Base-by-base conservation (phyloP, 2,329 filamentous ascomycete species). In the Metarhizium robertsii region DNA sequence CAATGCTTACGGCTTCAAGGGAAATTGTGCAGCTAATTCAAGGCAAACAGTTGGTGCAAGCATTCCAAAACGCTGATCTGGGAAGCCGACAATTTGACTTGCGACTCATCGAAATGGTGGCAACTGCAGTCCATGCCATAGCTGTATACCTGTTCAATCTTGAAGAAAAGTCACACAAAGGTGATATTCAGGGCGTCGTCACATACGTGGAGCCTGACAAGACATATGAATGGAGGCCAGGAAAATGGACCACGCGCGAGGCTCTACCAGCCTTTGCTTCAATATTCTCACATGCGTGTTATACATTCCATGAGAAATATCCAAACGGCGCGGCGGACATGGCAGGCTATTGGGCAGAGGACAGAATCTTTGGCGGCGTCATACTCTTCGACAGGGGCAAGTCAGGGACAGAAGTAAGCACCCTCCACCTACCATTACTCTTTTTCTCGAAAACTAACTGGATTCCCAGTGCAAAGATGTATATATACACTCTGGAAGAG, bases 321-420 rank as follows among this genome's bases (percentile, higher is more conserved):
- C 60, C 62, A 6, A 53, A 57, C 47, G 61, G 61, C 8, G 13
- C 60, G 36, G 58, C 61, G 16, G 61, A 63, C 55, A 45, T 62
- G 16, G 61, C 60, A 14, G 66, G 61, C 10, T 68, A 66, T 53
- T 68, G 63, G 66, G 65, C 64, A 8, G 65, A 68, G 54, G 57
- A 57, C 10, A 58, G 63, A 34, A 64, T 68, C 51, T 58, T 68
- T 36, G 66, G 64, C 11, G 66, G 66, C 6, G 66, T 69, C 3
- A 55, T 64, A 6, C 45, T 67, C 1, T 69, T 68, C 55, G 63
- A 68, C 50, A 55, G 67, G 25, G 61, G 61, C 11, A 49, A 61
- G 34, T 56, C 53, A 32, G 61, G 59, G 6, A 51, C 48, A 14
- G 61, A 61, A 53, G 60, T 59, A 54, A 43, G 25, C 25, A 25